phyloP scores from a whole-genome alignment of 2,329 filamentous ascomycete species.

The Hirsutella thompsonii region DNA sequence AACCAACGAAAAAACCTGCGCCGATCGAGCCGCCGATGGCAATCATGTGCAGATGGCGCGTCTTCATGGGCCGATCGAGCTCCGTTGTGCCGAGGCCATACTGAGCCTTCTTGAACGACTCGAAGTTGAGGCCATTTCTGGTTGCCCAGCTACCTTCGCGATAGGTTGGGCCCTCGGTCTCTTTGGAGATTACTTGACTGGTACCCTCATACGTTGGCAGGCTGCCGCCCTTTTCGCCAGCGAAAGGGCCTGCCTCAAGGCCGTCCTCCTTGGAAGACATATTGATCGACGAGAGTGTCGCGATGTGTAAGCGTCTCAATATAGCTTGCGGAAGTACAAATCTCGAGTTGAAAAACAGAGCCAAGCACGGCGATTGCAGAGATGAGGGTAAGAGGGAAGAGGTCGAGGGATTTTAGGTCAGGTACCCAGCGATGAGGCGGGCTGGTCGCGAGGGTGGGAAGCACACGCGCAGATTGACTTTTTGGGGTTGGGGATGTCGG shows the following conservation, averaged over 20 bases:
- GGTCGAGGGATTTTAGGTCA: background rate
- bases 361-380: background rate
- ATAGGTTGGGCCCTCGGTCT: background rate
- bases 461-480: background rate
- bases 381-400: background rate
- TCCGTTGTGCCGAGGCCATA: conserved; percentile 20
- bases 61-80: conserved; percentile 33
- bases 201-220: conserved; percentile 6
- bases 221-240: conserved; percentile 9
- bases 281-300: background rate
- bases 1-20: conserved; percentile 32
- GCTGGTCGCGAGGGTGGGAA: background rate
- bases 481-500: background rate
- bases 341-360: no score
- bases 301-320: background rate
- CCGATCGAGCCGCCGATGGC: conserved; percentile 33
- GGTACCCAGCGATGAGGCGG: background rate
- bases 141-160: conserved; percentile 19
- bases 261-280: conserved; percentile 9
- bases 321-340: background rate
- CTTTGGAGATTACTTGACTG: conserved; percentile 6
- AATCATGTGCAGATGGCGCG: conserved; percentile 46
- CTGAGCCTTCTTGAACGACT: conserved; percentile 23
- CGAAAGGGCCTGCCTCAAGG: conserved; percentile 4
- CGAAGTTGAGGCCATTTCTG: conserved; percentile 22